Evolutionary conservation across 1,284 basidiomycete genomes (phyloP), one percentile per base, ranked within the genome.

Genomic region (Boletellus sp.): DNA sequence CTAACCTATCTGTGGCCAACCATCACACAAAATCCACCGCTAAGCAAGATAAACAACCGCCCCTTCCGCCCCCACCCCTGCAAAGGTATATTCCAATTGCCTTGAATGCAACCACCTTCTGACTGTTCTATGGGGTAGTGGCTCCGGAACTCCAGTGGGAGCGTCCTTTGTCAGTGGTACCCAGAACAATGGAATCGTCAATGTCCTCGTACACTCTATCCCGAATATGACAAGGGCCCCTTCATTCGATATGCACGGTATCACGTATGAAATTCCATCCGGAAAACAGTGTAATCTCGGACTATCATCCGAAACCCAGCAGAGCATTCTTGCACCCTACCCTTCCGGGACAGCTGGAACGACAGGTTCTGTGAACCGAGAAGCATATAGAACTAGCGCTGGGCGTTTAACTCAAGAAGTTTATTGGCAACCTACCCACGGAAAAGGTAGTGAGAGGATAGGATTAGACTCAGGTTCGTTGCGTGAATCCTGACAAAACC

Each of bases 381-480:
- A 56, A 19, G 22, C 15, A 30, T 44, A 32, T 48, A n/a, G 42
- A 40, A 38, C 40, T n/a, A 44, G 47, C 36, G 37, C 16, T 7
- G 44, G 45, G n/a, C 7, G 12, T 35, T 39, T 40, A n/a, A 36
- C 43, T 50, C 61, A 36, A 35, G 52, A 39, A 55, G 22, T 35
- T 26, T 42, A 39, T 42, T 12, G 11, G 51, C 43, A n/a, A 46
- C 32, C 42, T 60, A 52, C 47, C 42, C 60, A 50, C 44, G 43
- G 26, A 46, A 50, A 33, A 46, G 35, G 16, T 24, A 28, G n/a
- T 18, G 48, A 33, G 37, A 37, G 32, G 26, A 21, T 8, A 19
- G 46, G 53, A 48, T 44, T 47, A 32, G 38, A 15, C 16, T 38
- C 49, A 39, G 62, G 60, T 68, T 53, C 37, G 41, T 47, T 32